Evolutionary conservation across 2,329 filamentous ascomycete species (phyloP), one percentile per base, ranked within the genome.

Genomic region (Eurotiales sp.): DNA sequence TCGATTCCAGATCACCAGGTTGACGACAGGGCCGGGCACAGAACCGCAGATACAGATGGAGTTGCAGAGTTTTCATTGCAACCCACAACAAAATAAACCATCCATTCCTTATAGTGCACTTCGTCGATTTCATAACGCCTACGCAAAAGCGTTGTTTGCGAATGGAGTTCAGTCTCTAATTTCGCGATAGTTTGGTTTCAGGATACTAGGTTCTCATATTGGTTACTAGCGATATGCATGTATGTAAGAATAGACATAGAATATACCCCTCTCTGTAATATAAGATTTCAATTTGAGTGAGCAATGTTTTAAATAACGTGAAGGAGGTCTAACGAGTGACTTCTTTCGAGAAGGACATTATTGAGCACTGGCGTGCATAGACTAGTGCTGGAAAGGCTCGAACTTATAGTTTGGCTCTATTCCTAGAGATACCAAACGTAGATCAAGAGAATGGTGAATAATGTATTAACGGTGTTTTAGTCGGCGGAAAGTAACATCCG

Each of bases 31-130:
- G n/a, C 8, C 46, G 21, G 8, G 15, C 8, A 29, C 22, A 12
- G 15, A 50, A 23, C 12, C 29, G 5, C 39, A 48, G 19, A 50
- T 54, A 12, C 45, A 51, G 39, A 52, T 57, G 32, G 50, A 53
- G 14, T 22, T 59, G 8, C 55, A 57, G 10, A 45, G 51, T 17
- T 56, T 59, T 11, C 48, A 43, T 30, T 58, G 56, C 40, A 57
- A 59, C 48, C 58, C 58, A 10, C 53, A 51, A n/a, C n/a, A n/a
- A n/a, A 36, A 50, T 42, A n/a, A 52, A 58, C 8, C 32, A 47
- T 42, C 52, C 40, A 27, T 58, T 27, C 22, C 17, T n/a, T 17
- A 41, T 34, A 3, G 53, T 50, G 19, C 45, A 45, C 42, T 29
- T 53, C 8, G 39, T 39, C 14, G 42, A 30, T 53, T 55, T 32